Evolutionary conservation across 2,329 filamentous ascomycete species (phyloP).

Genomic region (Aureobasidium sp.): DNA sequence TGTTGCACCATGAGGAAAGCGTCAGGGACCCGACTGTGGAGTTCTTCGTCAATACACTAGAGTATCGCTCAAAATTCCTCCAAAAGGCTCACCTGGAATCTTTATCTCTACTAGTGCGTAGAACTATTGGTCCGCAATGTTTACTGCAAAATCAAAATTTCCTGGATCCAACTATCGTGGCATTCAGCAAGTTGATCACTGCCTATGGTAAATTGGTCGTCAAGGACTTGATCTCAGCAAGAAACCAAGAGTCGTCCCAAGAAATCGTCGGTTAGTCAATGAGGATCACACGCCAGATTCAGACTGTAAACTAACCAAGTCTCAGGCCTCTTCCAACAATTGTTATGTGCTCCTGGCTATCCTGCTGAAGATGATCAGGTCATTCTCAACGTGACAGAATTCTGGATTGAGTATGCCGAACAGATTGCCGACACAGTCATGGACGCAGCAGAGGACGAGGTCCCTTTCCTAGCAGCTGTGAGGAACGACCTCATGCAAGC

Average conservation of each 20-base stretch:
- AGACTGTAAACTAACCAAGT: neutral
- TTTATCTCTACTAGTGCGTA: slow-evolving; percentile 54
- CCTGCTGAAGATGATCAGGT: slow-evolving; percentile 67
- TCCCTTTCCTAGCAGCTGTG: slow-evolving; percentile 53
- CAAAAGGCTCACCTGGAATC: slow-evolving; percentile 50
- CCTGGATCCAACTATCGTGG: slow-evolving; percentile 55
- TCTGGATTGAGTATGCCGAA: slow-evolving; percentile 74
- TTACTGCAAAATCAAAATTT: slow-evolving; percentile 52
- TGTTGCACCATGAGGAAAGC: slow-evolving; percentile 51
- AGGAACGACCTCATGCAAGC: slow-evolving; percentile 56
- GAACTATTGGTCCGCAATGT: slow-evolving; percentile 48
- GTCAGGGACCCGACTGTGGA: slow-evolving; percentile 57
- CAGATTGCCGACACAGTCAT: slow-evolving; percentile 50
- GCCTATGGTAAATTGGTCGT: slow-evolving; percentile 63
- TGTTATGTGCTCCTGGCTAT: slow-evolving; percentile 48
- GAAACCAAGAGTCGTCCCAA: slow-evolving; percentile 41
- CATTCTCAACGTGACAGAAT: slow-evolving; percentile 67
- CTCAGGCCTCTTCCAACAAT: slow-evolving; percentile 7
- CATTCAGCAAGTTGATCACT: slow-evolving; percentile 60
- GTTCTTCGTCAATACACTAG: slow-evolving; percentile 57
- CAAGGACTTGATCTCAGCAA: slow-evolving; percentile 50
- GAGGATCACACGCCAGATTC: neutral
- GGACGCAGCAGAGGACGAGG: slow-evolving; percentile 38
- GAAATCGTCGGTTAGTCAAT: slow-evolving; percentile 41
- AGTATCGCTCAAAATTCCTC: slow-evolving; percentile 59